Base-by-base conservation (phyloP, 192 early-diverging fungal genomes). In the Backusella sp. region DNA sequence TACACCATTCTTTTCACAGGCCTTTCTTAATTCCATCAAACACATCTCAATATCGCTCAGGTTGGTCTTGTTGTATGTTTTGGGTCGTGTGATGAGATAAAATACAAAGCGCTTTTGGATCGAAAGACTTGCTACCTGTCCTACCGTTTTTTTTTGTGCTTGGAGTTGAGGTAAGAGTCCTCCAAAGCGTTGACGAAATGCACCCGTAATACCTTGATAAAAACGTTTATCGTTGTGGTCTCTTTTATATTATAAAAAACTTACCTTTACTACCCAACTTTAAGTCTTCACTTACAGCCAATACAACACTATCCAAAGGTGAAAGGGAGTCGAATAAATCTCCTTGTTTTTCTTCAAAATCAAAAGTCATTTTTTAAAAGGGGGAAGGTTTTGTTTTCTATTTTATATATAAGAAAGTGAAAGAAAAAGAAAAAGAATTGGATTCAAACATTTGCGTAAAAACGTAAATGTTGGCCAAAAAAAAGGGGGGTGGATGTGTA, bases 51-150 rank as follows among this genome's bases (percentile, higher is more conserved):
- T 75, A 46, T 83, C 72, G 6, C 12, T 66, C 17, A 59, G 32
- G 11, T 49, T 78, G 28, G 82, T 69, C 72, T 49, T 74, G 30
- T 77, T 72, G 36, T 39, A 83, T 21, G 32, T 62, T 39, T 53
- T 73, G 65, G 73, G 46, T 32, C 77, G 74, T 26, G 82, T 77
- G 12, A 80, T 81, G 15, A 83, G 59, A 59, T 83, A 83, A 39
- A 83, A 83, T 49, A 80, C 80, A 36, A 75, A 73, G 28, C 56
- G 73, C 26, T 42, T 74, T 71, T 73, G 30, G 3, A 74, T 15
- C 19, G 73, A 35, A 52, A 81, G 73, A 26, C 30, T 72, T 14
- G 76, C 79, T 2, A 83, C 76, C 37, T 83, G 39, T 6, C 76
- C 82, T 15, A 78, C 73, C 15, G 62, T 34, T 42, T 78, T 78